These are phyloP conservation scores for Brassica carinata DNA, from an alignment of 345 rosid genomes.

Conservation along the genomic window DNA sequence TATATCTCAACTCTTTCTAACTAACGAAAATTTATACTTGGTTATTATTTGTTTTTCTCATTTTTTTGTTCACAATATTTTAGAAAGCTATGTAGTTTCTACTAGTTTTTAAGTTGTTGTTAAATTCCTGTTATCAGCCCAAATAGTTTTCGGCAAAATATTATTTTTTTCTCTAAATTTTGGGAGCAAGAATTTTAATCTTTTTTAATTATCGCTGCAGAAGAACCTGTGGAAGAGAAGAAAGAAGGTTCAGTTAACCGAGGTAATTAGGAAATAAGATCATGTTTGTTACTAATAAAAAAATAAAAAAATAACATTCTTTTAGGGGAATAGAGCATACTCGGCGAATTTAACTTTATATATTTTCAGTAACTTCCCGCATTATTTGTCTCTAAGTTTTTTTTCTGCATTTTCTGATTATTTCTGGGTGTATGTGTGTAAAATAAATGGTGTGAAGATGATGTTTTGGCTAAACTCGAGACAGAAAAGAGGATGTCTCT, in stretches of 20 bases:
- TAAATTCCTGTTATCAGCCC: not conserved
- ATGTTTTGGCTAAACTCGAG: conserved; percentile 73
- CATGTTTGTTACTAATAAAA: no score
- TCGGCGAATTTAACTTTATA: not conserved
- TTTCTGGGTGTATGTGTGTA: not conserved
- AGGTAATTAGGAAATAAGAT: conserved; percentile 18
- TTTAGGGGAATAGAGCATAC: not conserved
- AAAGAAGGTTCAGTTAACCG: conserved; percentile 35
- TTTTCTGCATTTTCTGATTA: not conserved
- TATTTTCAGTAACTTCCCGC: not conserved
- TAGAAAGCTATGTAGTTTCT: conserved; percentile 3
- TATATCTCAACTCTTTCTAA: not conserved
- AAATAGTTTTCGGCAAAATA: not conserved
- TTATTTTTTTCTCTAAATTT: not conserved
- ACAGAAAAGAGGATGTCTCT: conserved; percentile 77
- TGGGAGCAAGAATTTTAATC: not conserved
- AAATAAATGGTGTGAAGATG: conserved; percentile 48
- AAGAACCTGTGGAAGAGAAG: conserved; percentile 29
- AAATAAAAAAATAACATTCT: not conserved
- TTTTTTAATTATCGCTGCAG: not conserved
- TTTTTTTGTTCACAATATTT: not conserved
- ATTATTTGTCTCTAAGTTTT: not conserved
- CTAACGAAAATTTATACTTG: not conserved
- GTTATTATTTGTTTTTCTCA: not conserved
- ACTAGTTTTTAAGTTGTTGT: not conserved